These are phyloP conservation scores for Castanopsis chinensis DNA, from an alignment of 306 rosid genomes.

Conservation along the genomic window DNA sequence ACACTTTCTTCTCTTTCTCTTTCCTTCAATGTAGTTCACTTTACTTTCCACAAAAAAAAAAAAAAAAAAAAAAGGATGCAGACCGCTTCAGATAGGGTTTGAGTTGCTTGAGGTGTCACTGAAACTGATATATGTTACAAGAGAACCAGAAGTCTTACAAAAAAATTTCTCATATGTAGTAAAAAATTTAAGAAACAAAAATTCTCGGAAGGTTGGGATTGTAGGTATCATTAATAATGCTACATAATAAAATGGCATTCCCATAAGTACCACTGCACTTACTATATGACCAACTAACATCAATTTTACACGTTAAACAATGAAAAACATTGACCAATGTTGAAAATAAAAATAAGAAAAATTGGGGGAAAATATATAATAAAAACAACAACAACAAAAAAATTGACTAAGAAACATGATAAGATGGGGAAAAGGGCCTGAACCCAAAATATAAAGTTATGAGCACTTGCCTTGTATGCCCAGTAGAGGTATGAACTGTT, in stretches of 20 bases:
- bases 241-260: neutral
- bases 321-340: neutral
- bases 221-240: neutral
- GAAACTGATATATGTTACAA: no score
- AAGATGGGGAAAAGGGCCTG: neutral
- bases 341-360: neutral
- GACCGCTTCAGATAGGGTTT: no score
- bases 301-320: neutral
- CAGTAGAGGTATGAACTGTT: conserved; percentile 86
- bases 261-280: neutral
- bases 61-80: no score
- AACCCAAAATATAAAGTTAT: conserved; percentile 16
- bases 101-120: no score
- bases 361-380: neutral
- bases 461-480: conserved; percentile 74
- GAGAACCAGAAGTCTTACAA: no score
- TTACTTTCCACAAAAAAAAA: no score
- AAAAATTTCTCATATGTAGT: no score
- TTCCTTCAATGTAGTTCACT: no score
- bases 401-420: neutral
- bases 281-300: neutral
- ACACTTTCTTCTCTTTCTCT: no score
- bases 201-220: neutral
- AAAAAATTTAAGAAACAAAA: neutral
- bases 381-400: neutral